Evolutionary conservation across 2,329 filamentous ascomycete species (phyloP).

Genomic region (Trichoderma atroviride): DNA sequence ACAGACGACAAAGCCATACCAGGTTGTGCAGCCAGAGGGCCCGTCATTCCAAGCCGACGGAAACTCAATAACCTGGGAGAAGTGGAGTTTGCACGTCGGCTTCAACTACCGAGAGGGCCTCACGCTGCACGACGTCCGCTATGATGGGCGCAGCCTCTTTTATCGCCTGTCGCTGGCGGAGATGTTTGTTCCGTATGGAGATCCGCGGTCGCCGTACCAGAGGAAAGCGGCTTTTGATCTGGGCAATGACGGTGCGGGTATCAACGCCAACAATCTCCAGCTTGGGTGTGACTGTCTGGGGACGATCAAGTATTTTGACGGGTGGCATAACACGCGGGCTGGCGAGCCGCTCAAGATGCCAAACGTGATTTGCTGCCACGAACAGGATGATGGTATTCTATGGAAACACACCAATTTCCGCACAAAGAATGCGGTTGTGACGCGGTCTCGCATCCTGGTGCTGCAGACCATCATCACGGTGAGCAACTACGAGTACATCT

Average conservation of each 20-base stretch:
- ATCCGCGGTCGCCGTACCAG: constrained; percentile 65
- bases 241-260: constrained; percentile 68
- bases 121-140: constrained; percentile 70
- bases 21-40: constrained; percentile 70
- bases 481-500: constrained; percentile 69
- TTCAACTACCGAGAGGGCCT: constrained; percentile 72
- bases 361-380: constrained; percentile 68
- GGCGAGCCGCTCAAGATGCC: constrained; percentile 56
- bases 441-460: constrained; percentile 62
- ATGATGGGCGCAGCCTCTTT: constrained; percentile 66
- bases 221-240: constrained; percentile 74
- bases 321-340: constrained; percentile 53
- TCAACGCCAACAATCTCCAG: constrained; percentile 68
- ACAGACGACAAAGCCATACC: constrained; percentile 66
- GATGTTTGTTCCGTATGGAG: constrained; percentile 70
- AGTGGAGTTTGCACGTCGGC: constrained; percentile 69
- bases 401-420: constrained; percentile 74
- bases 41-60: constrained; percentile 64
- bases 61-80: constrained; percentile 61
- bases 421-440: constrained; percentile 63
- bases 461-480: constrained; percentile 70
- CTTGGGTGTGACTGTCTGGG: constrained; percentile 74
- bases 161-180: constrained; percentile 69
- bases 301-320: constrained; percentile 65
- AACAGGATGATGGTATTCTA: constrained; percentile 69